A percentile compares a stretch with the other conserved stretches of the same genome.
phyloP scores from a whole-genome alignment of 176 grass and related monocot genomes.

The Phragmites australis region DNA sequence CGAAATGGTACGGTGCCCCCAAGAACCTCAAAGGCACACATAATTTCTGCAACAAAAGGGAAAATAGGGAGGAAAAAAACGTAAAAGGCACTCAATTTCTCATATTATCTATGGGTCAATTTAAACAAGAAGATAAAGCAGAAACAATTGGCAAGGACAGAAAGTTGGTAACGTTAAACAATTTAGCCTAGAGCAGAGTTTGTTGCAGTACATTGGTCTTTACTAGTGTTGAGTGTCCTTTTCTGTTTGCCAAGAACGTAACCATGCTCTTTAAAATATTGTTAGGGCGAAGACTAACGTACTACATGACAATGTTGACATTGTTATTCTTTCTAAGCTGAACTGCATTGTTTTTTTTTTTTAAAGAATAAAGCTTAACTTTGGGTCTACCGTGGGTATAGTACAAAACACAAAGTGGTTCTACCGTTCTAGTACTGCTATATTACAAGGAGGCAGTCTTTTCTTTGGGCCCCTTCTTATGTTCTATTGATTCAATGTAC shows the following conservation, averaged over 20 bases:
- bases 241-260: constrained; percentile 10
- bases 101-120: not conserved
- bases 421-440: not conserved
- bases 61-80: not conserved
- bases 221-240: constrained; percentile 34
- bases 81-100: not conserved
- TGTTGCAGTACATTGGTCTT: not conserved
- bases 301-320: not conserved
- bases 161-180: constrained; percentile 1
- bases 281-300: not conserved
- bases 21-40: not conserved
- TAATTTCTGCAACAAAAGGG: too few species aligned
- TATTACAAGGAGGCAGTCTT: not conserved
- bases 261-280: constrained; percentile 3
- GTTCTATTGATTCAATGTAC: not conserved
- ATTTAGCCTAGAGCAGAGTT: not conserved
- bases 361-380: too few species aligned
- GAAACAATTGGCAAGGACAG: not conserved
- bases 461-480: not conserved
- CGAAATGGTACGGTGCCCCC: not conserved
- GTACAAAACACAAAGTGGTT: not conserved
- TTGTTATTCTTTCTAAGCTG: not conserved
- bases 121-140: not conserved
- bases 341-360: not conserved
- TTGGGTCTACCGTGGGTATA: too few species aligned